Conservation (phyloP, 192 early-diverging fungal species). For the Chytriomyces sp. region DNA sequence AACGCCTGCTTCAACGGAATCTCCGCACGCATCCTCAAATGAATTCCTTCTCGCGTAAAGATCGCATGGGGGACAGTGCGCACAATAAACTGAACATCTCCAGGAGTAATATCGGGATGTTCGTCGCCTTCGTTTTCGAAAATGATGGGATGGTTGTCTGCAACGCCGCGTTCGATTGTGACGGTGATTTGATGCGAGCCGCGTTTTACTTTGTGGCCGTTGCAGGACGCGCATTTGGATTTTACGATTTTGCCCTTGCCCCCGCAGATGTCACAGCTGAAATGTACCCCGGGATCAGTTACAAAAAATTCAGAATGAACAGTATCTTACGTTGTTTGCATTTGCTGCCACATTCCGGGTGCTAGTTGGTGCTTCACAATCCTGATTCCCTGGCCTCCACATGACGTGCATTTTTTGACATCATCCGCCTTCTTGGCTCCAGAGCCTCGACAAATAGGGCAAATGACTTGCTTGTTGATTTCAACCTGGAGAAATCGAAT, state of each 20-base stretch:
- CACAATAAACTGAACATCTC: constrained; percentile 84
- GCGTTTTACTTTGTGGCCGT: constrained; percentile 84
- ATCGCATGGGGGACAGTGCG: constrained; percentile 68
- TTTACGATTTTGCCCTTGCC: constrained; percentile 89
- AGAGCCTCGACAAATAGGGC: constrained; percentile 88
- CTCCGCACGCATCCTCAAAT: constrained; percentile 76
- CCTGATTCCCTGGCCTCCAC: constrained; percentile 79
- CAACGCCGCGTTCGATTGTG: constrained; percentile 83
- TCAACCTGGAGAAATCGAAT: constrained; percentile 62
- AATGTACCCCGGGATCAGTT: not conserved
- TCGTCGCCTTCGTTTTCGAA: constrained; percentile 94
- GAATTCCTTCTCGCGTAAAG: constrained; percentile 77
- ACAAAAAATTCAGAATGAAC: not conserved
- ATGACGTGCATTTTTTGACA: constrained; percentile 79
- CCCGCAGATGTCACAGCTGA: constrained; percentile 83
- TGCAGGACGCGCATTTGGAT: constrained; percentile 79
- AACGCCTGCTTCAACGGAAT: constrained; percentile 82
- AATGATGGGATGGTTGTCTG: constrained; percentile 68
- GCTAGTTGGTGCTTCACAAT: constrained; percentile 85
- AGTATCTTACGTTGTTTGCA: constrained; percentile 72
- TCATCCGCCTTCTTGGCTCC: constrained; percentile 87
- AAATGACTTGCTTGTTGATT: constrained; percentile 92
- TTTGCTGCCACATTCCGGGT: constrained; percentile 93
- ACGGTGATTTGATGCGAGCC: constrained; percentile 81
- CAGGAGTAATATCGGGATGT: constrained; percentile 85